Conservation (phyloP, 192 early-diverging fungal genomes). For the Physocladia obscura region DNA sequence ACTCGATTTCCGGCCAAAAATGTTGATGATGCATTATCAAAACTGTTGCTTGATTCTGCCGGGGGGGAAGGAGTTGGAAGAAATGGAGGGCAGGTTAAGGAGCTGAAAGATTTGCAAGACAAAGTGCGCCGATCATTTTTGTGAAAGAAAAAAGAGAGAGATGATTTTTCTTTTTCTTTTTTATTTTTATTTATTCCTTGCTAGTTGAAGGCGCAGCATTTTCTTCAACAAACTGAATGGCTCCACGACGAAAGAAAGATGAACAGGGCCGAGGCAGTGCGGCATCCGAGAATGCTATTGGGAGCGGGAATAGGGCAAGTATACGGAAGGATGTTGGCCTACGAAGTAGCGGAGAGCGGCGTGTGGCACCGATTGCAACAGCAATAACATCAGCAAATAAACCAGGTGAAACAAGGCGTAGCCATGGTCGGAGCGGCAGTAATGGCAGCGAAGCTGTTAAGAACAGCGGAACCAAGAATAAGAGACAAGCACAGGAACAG, state of each 20-base stretch:
- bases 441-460: neutral
- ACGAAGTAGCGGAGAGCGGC: too few species aligned
- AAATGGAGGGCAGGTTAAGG: neutral
- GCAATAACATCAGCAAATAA: neutral
- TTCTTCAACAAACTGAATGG: too few species aligned
- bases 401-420: neutral
- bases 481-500: neutral
- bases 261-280: too few species aligned
- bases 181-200: neutral
- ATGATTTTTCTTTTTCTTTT: neutral
- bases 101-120: conserved; percentile 17
- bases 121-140: conserved; percentile 18
- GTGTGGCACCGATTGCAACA: neutral
- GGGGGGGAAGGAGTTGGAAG: neutral
- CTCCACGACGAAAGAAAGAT: too few species aligned
- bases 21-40: conserved; percentile 22
- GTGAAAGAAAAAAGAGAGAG: conserved; percentile 10
- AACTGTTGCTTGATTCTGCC: neutral
- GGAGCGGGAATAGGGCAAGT: too few species aligned
- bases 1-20: conserved; percentile 15
- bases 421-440: neutral
- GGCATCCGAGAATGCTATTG: too few species aligned
- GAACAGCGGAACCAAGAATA: neutral
- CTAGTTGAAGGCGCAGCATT: too few species aligned
- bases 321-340: too few species aligned